Evolutionary conservation across 2,329 filamentous ascomycete genomes (phyloP).

Genomic region (Ophiostoma triangulosporum): DNA sequence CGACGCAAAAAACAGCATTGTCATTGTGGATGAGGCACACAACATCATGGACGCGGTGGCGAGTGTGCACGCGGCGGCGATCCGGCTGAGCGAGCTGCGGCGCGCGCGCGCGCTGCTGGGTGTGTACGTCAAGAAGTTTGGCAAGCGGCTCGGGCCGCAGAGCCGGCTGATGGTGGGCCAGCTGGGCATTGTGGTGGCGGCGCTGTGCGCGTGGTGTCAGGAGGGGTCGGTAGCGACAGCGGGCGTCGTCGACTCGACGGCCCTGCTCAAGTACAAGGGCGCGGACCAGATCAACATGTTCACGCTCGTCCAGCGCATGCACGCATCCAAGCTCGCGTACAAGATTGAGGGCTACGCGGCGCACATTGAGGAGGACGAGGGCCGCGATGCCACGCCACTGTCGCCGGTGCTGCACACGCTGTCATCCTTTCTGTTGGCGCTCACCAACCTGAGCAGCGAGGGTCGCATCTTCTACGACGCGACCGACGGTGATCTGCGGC

Average conservation of each 20-base stretch:
- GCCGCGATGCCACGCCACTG: slow-evolving; percentile 11
- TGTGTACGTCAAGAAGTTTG: slow-evolving; percentile 74
- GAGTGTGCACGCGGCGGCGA: slow-evolving; percentile 67
- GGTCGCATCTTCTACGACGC: slow-evolving; percentile 53
- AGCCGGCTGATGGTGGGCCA: slow-evolving; percentile 88
- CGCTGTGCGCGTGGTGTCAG: slow-evolving; percentile 50
- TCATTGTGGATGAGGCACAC: slow-evolving; percentile 96
- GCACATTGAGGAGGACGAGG: slow-evolving; percentile 32
- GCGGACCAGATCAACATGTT: slow-evolving; percentile 93
- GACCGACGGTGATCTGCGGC: slow-evolving; percentile 33
- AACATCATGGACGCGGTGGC: slow-evolving; percentile 94
- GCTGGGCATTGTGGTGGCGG: slow-evolving; percentile 69
- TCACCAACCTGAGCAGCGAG: slow-evolving; percentile 73
- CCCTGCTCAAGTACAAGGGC: slow-evolving; percentile 68
- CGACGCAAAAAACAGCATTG: slow-evolving; percentile 56
- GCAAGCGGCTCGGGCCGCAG: slow-evolving; percentile 75
- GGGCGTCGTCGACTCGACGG: slow-evolving; percentile 57
- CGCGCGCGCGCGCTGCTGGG: slow-evolving; percentile 63
- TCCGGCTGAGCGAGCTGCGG: slow-evolving; percentile 60
- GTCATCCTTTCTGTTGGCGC: slow-evolving; percentile 54
- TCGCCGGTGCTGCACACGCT: slow-evolving; percentile 40
- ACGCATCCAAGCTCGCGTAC: slow-evolving; percentile 81
- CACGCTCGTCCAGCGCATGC: slow-evolving; percentile 75
- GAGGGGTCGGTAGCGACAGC: slow-evolving; percentile 13
- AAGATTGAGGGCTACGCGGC: slow-evolving; percentile 85